phyloP scores from a whole-genome alignment of 306 rosid genomes.

The Dryas octopetala region DNA sequence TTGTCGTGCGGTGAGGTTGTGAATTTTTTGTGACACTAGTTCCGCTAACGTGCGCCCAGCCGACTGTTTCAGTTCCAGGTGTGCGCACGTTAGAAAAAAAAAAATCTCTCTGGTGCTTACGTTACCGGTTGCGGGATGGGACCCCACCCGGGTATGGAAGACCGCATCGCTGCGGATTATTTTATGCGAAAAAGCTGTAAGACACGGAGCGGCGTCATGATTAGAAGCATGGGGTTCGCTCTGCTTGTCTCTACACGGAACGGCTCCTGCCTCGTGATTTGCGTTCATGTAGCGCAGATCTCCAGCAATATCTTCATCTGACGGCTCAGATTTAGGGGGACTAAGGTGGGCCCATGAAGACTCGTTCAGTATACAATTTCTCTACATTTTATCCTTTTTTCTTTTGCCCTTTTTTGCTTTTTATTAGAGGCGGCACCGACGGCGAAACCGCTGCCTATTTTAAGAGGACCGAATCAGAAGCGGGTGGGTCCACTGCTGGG shows the following conservation, averaged over 20 bases:
- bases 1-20: conserved; percentile 16
- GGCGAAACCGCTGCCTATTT: conserved; percentile 43
- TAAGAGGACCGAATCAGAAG: conserved; percentile 45
- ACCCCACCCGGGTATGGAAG: neutral
- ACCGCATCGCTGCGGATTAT: neutral
- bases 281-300: conserved; percentile 26
- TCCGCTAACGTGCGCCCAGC: neutral
- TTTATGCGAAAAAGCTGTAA: neutral
- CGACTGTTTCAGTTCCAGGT: neutral
- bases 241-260: neutral
- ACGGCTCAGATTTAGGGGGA: neutral
- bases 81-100: neutral
- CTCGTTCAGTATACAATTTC: neutral
- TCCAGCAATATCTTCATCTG: neutral
- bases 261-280: conserved; percentile 32
- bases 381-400: neutral
- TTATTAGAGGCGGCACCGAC: conserved; percentile 58
- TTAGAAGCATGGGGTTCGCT: conserved; percentile 33
- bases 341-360: conserved; percentile 14
- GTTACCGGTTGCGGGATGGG: conserved; percentile 14
- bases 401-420: neutral
- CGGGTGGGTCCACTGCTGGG: conserved; percentile 34
- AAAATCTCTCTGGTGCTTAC: neutral
- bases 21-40: neutral
- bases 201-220: conserved; percentile 29